These are phyloP conservation scores for Aspergillus biplanus DNA, from an alignment of 495 filamentous ascomycete genomes.

Conservation along the genomic window DNA sequence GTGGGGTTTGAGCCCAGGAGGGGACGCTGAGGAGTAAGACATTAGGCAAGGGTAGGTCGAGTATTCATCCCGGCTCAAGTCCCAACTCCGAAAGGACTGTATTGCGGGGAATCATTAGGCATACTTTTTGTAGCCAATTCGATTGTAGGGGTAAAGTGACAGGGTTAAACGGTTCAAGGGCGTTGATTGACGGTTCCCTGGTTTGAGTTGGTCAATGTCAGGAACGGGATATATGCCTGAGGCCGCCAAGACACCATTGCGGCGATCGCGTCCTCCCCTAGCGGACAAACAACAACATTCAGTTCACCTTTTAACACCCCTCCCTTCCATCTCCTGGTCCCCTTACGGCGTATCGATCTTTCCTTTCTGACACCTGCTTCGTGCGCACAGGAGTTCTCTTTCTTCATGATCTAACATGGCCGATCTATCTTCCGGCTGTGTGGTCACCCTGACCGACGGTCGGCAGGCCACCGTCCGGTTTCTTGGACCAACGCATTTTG, in stretches of 20 bases:
- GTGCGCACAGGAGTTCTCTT: conserved; percentile 18
- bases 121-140: background rate
- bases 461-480: conserved; percentile 78
- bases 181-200: background rate
- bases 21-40: background rate
- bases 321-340: conserved; percentile 10
- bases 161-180: conserved; percentile 5
- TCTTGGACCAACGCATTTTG: conserved; percentile 77
- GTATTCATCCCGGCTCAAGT: background rate
- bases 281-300: conserved; percentile 26
- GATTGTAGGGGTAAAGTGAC: background rate
- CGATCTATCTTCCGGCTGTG: conserved; percentile 53
- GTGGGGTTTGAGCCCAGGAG: background rate
- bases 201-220: background rate
- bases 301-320: conserved; percentile 11
- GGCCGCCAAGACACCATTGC: conserved; percentile 15
- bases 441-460: conserved; percentile 74
- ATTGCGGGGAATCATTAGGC: background rate
- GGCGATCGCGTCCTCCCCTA: conserved; percentile 24
- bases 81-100: background rate
- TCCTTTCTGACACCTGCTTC: conserved; percentile 1
- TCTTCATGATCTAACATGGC: conserved; percentile 36
- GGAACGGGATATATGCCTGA: conserved; percentile 23
- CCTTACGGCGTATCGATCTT: conserved; percentile 5
- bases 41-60: background rate